Evolutionary conservation across 129 eudicot species (phyloP).

Genomic region (Artemisia annua): DNA sequence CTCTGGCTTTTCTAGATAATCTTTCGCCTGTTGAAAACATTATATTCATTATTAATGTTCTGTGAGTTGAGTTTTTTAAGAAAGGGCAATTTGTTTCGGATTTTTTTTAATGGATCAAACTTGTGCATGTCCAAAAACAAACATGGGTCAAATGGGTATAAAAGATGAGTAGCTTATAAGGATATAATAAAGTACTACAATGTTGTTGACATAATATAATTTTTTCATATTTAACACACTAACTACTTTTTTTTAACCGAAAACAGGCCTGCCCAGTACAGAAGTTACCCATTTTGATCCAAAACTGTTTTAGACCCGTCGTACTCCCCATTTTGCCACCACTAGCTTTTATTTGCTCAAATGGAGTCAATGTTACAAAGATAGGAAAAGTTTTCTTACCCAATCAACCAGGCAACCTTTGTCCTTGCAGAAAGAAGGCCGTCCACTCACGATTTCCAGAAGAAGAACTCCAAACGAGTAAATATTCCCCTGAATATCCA

Average conservation of each 20-base stretch:
- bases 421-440: slow-evolving; percentile 75
- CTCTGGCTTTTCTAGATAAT: slow-evolving; percentile 64
- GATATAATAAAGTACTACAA: neutral
- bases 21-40: slow-evolving; percentile 59
- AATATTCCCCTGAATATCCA: slow-evolving; percentile 76
- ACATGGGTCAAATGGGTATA: neutral
- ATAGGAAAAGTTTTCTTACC: slow-evolving; percentile 45
- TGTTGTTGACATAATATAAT: neutral
- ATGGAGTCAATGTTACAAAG: neutral
- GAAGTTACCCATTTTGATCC: neutral
- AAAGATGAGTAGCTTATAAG: neutral
- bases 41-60: slow-evolving; percentile 4
- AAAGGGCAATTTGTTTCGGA: neutral
- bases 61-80: neutral
- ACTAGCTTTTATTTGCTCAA: neutral
- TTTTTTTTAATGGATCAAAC: neutral
- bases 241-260: neutral
- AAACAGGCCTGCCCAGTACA: neutral
- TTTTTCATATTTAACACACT: neutral
- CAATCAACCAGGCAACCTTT: slow-evolving; percentile 84
- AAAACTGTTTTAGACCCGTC: neutral
- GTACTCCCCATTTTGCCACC: neutral
- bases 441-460: slow-evolving; percentile 83
- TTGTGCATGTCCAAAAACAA: neutral
- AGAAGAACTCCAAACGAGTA: slow-evolving; percentile 86